A percentile compares a stretch with the other conserved stretches of the same genome.
These are phyloP conservation scores for Xenosphaeropsis pyriputrescens DNA, from an alignment of 2,329 filamentous ascomycete species.

Conservation along the genomic window DNA sequence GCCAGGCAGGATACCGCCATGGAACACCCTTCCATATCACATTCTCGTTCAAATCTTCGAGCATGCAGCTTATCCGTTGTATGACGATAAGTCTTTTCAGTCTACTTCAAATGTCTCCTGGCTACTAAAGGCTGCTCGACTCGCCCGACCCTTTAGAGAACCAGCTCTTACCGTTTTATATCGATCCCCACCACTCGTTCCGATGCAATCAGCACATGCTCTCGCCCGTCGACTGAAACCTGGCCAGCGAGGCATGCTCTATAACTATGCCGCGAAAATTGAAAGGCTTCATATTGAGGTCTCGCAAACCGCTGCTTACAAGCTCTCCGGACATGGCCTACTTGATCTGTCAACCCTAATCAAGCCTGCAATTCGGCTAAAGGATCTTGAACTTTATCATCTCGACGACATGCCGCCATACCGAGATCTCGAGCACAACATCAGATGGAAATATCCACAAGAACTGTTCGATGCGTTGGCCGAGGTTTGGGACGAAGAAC, in stretches of 20 bases:
- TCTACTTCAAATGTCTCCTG: slow-evolving; percentile 34
- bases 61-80: slow-evolving; percentile 46
- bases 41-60: slow-evolving; percentile 57
- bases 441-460: slow-evolving; percentile 57
- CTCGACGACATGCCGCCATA: slow-evolving; percentile 54
- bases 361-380: slow-evolving; percentile 48
- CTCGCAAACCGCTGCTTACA: slow-evolving; percentile 35
- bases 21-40: slow-evolving; percentile 50
- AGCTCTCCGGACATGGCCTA: slow-evolving; percentile 34
- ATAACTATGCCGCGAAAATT: slow-evolving; percentile 59
- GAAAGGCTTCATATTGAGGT: slow-evolving; percentile 57
- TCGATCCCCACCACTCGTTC: slow-evolving; percentile 47
- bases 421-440: slow-evolving; percentile 34
- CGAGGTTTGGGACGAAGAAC: slow-evolving; percentile 28
- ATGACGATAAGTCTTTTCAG: slow-evolving; percentile 27
- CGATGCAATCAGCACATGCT: slow-evolving; percentile 29
- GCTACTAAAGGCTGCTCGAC: slow-evolving; percentile 47
- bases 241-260: slow-evolving; percentile 8
- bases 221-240: slow-evolving; percentile 2
- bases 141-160: slow-evolving; percentile 53
- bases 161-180: slow-evolving; percentile 64
- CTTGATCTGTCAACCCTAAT: slow-evolving; percentile 45
- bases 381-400: slow-evolving; percentile 58
- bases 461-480: slow-evolving; percentile 51
- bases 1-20: slow-evolving; percentile 31